Percentiles rank a stretch among this genome's conserved stretches.
These are phyloP conservation scores for Rhytidiadelphus loreus DNA, from an alignment of 225 moss, liverwort and hornwort species.

Conservation along the genomic window DNA sequence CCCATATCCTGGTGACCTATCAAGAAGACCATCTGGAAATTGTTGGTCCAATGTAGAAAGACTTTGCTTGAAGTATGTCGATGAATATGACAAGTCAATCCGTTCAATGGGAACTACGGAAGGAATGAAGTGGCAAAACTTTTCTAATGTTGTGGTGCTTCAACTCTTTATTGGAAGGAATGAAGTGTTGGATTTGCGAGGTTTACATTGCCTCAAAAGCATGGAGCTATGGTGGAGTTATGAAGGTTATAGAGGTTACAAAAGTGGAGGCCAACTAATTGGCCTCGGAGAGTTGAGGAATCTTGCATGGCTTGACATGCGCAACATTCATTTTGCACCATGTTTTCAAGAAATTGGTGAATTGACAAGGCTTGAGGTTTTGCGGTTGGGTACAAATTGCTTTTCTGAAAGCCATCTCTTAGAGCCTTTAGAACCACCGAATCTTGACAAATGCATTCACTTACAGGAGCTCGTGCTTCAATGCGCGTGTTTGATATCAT, in stretches of 20 bases:
- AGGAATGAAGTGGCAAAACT: too few species aligned
- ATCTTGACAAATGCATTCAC: not conserved
- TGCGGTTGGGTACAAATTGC: not conserved
- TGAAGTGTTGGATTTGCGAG: too few species aligned
- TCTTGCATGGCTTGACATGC: not conserved
- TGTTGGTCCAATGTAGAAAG: not conserved
- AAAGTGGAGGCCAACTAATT: too few species aligned
- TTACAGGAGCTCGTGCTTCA: not conserved
- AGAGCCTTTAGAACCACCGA: not conserved
- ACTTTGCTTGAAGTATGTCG: not conserved
- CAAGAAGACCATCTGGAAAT: not conserved
- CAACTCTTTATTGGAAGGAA: too few species aligned
- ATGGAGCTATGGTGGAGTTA: too few species aligned
- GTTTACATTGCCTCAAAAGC: too few species aligned
- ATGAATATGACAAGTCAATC: too few species aligned
- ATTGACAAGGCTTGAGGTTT: not conserved
- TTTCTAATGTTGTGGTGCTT: too few species aligned
- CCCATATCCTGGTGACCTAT: not conserved
- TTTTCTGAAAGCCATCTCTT: rapidly evolving
- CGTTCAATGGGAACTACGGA: too few species aligned
- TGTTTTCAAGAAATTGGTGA: not conserved
- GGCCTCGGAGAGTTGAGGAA: not conserved
- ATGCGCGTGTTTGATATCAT: not conserved
- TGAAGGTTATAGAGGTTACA: too few species aligned
- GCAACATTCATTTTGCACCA: not conserved